These are phyloP conservation scores for Lepidium campestre DNA, from an alignment of 441 rosid genomes.

Conservation along the genomic window DNA sequence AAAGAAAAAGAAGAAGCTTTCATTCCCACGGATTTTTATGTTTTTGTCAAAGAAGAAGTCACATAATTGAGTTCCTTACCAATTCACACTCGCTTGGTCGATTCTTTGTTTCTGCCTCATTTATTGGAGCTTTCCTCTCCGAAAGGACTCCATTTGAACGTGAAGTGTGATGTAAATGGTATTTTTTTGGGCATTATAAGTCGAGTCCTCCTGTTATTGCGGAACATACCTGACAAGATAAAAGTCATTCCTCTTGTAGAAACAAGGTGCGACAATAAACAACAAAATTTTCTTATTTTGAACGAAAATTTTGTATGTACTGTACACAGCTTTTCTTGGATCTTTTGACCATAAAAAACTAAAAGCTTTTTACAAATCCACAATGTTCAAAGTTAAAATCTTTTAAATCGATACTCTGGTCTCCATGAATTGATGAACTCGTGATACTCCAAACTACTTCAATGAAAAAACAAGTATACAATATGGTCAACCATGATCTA, in stretches of 20 bases:
- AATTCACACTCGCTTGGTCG: neutral
- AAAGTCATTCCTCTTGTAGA: no score
- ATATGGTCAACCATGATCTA: neutral
- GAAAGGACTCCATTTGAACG: neutral
- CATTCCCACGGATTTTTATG: constrained; percentile 67
- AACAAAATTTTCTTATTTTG: neutral
- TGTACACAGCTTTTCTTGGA: neutral
- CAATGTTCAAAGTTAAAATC: neutral
- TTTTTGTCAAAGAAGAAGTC: constrained; percentile 58
- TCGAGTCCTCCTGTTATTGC: no score
- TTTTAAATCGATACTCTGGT: neutral
- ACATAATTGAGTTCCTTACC: constrained; percentile 29
- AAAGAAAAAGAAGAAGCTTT: constrained; percentile 75
- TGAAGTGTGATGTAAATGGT: constrained; percentile 11
- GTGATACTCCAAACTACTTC: neutral
- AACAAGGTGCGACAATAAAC: no score
- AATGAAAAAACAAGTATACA: no score
- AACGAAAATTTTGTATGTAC: neutral
- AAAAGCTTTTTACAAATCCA: neutral
- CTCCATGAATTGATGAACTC: neutral
- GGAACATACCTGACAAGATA: no score
- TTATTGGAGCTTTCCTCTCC: neutral
- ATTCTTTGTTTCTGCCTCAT: constrained; percentile 17
- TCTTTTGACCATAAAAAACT: neutral
- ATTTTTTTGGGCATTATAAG: neutral